phyloP scores from a whole-genome alignment of 2,329 filamentous ascomycete species.

The Thermochaetoides dissita region DNA sequence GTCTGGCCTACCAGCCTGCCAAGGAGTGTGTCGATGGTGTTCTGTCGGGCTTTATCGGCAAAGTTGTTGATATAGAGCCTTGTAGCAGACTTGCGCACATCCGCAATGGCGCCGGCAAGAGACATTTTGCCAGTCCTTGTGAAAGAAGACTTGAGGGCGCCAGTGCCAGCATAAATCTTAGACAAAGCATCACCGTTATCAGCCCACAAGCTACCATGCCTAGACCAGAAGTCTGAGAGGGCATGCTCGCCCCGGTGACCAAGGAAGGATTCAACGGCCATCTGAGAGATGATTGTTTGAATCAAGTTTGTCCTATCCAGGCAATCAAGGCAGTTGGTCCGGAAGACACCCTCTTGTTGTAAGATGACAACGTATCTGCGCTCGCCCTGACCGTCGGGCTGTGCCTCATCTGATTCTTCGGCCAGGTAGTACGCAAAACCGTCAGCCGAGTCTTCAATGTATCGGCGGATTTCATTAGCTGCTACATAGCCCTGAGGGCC shows the following conservation, averaged over 20 bases:
- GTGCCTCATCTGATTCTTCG: slow-evolving; percentile 50
- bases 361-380: slow-evolving; percentile 52
- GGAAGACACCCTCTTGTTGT: slow-evolving; percentile 89
- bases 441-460: slow-evolving; percentile 67
- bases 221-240: slow-evolving; percentile 72
- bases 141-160: slow-evolving; percentile 88
- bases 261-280: slow-evolving; percentile 79
- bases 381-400: slow-evolving; percentile 21
- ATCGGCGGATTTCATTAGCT: slow-evolving; percentile 66
- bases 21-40: slow-evolving; percentile 85
- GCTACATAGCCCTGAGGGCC: slow-evolving; percentile 79
- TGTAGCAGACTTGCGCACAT: slow-evolving; percentile 86
- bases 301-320: slow-evolving; percentile 91
- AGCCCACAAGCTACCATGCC: slow-evolving; percentile 88
- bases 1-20: slow-evolving; percentile 72
- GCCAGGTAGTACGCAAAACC: slow-evolving; percentile 87
- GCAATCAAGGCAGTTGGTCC: slow-evolving; percentile 93
- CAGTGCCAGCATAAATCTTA: slow-evolving; percentile 91
- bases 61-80: slow-evolving; percentile 97
- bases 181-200: slow-evolving; percentile 92
- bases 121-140: slow-evolving; percentile 94
- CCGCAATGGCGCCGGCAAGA: slow-evolving; percentile 80
- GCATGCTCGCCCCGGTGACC: slow-evolving; percentile 55
- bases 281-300: slow-evolving; percentile 87
- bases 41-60: slow-evolving; percentile 80